Conservation (phyloP, 2,329 filamentous ascomycete species). For the Dothistroma septosporum region DNA sequence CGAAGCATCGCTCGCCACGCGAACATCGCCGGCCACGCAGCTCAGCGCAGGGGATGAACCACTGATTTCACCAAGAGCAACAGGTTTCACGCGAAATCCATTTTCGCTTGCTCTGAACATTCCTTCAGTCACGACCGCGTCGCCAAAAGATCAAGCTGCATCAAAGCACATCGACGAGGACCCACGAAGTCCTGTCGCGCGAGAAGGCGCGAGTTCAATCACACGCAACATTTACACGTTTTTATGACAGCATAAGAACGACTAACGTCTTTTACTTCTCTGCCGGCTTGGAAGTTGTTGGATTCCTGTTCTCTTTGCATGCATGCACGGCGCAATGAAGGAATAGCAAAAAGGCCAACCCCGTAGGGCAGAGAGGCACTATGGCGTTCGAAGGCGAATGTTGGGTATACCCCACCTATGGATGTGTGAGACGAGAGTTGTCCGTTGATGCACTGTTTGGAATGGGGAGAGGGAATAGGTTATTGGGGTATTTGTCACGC, state of each 20-base stretch:
- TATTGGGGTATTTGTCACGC: background rate
- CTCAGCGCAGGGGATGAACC: conserved; percentile 40
- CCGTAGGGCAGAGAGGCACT: background rate
- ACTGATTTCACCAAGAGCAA: conserved; percentile 66
- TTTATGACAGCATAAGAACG: conserved; percentile 47
- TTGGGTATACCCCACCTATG: background rate
- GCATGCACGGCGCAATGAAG: background rate
- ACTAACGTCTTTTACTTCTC: background rate
- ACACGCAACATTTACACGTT: conserved; percentile 74
- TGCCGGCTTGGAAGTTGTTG: background rate
- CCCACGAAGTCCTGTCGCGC: conserved; percentile 67
- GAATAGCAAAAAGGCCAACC: background rate
- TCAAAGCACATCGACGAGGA: conserved; percentile 50
- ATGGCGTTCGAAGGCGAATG: background rate
- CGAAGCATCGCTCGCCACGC: conserved; percentile 25
- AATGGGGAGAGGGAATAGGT: background rate
- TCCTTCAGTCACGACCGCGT: conserved; percentile 22
- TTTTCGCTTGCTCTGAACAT: conserved; percentile 44
- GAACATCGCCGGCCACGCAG: conserved; percentile 1
- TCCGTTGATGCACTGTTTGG: background rate
- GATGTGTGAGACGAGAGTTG: background rate
- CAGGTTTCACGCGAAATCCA: conserved; percentile 68
- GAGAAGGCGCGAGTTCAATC: conserved; percentile 69
- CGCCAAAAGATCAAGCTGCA: conserved; percentile 44
- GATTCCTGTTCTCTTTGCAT: background rate